Evolutionary conservation across 257 asterid genomes (phyloP).

Genomic region (Penstemon barbatus): DNA sequence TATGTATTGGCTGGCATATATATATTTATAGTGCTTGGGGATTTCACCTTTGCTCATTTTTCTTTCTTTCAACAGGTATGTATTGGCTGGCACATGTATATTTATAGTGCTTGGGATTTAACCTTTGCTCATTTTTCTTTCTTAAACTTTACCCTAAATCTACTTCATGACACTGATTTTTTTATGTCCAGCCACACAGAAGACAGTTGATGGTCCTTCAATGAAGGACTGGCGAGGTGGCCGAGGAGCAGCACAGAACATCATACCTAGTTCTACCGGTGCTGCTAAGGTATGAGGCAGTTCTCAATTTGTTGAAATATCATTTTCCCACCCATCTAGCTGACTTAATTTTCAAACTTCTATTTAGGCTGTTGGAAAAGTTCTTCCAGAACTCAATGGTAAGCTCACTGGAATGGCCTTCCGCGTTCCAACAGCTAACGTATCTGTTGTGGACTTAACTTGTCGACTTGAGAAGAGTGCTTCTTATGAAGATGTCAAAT

Average conservation of each 20-base stretch:
- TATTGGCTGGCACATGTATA: conserved; percentile 8
- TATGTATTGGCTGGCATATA: conserved; percentile 24
- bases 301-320: background rate
- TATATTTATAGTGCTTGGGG: background rate
- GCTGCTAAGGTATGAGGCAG: conserved; percentile 56
- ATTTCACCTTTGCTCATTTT: background rate
- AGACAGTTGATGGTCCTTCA: conserved; percentile 75
- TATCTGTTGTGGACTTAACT: conserved; percentile 84
- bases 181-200: conserved; percentile 54
- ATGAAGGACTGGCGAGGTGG: conserved; percentile 79
- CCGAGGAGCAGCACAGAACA: conserved; percentile 70
- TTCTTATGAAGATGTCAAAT: conserved; percentile 74
- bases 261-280: conserved; percentile 71
- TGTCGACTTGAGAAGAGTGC: conserved; percentile 74
- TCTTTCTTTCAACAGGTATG: conserved; percentile 63
- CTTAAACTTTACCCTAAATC: conserved; percentile 23
- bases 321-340: background rate
- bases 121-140: conserved; percentile 4
- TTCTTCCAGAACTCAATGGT: conserved; percentile 80
- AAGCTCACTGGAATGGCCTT: conserved; percentile 93
- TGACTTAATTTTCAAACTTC: background rate
- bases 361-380: conserved; percentile 84
- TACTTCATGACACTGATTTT: conserved; percentile 25
- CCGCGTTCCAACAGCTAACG: conserved; percentile 95
- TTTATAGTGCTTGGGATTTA: background rate